Evolutionary conservation across 192 early-diverging fungal species (phyloP).

Genomic region (Coemansia sp.): DNA sequence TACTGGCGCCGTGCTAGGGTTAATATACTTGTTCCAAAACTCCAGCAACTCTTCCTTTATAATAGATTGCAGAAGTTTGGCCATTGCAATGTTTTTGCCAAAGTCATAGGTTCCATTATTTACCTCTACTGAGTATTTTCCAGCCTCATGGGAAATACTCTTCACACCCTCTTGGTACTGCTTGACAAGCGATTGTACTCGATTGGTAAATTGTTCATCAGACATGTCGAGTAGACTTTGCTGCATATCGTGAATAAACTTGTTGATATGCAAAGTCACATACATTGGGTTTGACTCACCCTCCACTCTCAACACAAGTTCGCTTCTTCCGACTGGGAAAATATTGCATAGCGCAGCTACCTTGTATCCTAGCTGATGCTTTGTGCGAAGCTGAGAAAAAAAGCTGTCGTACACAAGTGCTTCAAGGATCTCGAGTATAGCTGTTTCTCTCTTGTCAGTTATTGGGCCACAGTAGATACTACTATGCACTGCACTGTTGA

Average conservation of each 20-base stretch:
- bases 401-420: constrained; percentile 76
- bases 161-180: constrained; percentile 49
- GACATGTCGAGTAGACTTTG: constrained; percentile 7
- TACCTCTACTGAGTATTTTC: too few relatives aligned
- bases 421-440: constrained; percentile 59
- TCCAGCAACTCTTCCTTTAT: constrained; percentile 24
- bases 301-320: constrained; percentile 37
- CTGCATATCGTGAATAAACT: constrained; percentile 64
- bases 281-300: constrained; percentile 77
- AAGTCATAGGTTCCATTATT: too few relatives aligned
- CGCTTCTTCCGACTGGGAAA: neutral
- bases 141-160: too few relatives aligned
- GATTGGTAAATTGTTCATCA: constrained; percentile 57
- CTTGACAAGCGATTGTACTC: constrained; percentile 58
- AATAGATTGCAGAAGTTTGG: constrained; percentile 2
- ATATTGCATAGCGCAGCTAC: neutral
- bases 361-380: constrained; percentile 74
- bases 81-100: too few relatives aligned
- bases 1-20: constrained; percentile 18
- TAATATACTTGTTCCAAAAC: constrained; percentile 36
- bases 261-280: constrained; percentile 74
- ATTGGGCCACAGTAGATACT: neutral
- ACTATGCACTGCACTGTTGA: neutral
- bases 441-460: neutral
- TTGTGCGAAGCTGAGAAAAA: constrained; percentile 89